phyloP scores from a whole-genome alignment of 768 basidiomycete species.

The Asterophora lycoperdoides region DNA sequence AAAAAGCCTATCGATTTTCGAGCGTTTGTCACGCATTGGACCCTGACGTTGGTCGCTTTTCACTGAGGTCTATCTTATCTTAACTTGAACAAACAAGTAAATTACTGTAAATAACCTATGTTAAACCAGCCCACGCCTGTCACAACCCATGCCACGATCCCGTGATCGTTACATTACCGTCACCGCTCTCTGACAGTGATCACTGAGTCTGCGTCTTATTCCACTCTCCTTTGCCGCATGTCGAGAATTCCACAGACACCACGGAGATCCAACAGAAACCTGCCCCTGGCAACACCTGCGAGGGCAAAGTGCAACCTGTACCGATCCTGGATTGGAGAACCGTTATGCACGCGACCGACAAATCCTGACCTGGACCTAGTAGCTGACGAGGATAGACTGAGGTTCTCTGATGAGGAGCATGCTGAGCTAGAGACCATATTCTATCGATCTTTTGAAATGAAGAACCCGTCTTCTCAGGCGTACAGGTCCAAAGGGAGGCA shows the following conservation, averaged over 20 bases:
- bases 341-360: slow-evolving; percentile 21
- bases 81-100: no score
- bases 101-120: no score
- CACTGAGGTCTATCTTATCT: no score
- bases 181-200: background rate
- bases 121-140: no score
- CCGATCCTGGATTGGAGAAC: slow-evolving; percentile 25
- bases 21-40: no score
- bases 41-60: no score
- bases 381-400: slow-evolving; percentile 14
- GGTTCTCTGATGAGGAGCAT: slow-evolving; percentile 3
- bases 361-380: slow-evolving; percentile 21
- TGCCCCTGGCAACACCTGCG: slow-evolving; percentile 26
- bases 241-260: slow-evolving; percentile 21
- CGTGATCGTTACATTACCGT: background rate
- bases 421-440: slow-evolving; percentile 30
- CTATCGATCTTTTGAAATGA: slow-evolving; percentile 31
- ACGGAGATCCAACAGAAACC: slow-evolving; percentile 29
- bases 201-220: background rate
- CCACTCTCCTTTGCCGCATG: slow-evolving; percentile 7
- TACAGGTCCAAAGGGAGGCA: slow-evolving; percentile 19
- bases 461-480: slow-evolving; percentile 21
- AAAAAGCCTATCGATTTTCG: no score
- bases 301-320: slow-evolving; percentile 11
- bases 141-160: background rate